phyloP scores from a whole-genome alignment of 495 filamentous ascomycete genomes.

The Neurospora sp. region DNA sequence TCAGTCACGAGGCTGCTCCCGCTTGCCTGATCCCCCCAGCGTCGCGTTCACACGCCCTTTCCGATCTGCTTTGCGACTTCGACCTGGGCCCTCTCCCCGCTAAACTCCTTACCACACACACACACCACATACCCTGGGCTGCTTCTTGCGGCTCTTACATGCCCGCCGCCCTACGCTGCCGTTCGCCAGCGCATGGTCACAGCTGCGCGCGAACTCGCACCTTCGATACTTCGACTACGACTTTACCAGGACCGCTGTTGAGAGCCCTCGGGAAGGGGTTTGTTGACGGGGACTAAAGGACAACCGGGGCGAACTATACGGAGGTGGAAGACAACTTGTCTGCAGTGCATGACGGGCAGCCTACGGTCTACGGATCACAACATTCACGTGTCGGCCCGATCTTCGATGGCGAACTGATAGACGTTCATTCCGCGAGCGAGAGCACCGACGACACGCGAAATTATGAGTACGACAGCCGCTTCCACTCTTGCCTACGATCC shows the following conservation, averaged over 20 bases:
- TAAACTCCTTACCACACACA: conserved; percentile 5
- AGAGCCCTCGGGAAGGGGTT: conserved; percentile 2
- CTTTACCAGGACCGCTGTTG: not conserved
- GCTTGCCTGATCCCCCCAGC: conserved; percentile 15
- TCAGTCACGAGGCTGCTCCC: conserved; percentile 21
- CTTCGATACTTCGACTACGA: not conserved
- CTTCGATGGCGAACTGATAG: conserved; percentile 24
- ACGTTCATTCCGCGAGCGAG: conserved; percentile 16
- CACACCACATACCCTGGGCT: conserved; percentile 8
- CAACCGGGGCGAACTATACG: not conserved
- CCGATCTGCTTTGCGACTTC: conserved; percentile 8
- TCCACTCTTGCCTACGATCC: conserved; percentile 28
- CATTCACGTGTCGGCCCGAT: not conserved
- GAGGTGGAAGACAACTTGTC: not conserved
- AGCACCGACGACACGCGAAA: conserved; percentile 24
- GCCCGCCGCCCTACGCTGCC: conserved; percentile 13
- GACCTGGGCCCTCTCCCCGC: conserved; percentile 4
- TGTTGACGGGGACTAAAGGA: conserved; percentile 2
- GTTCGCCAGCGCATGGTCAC: conserved; percentile 12
- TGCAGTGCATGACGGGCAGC: not conserved
- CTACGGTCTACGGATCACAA: not conserved
- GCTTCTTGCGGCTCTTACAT: conserved; percentile 22
- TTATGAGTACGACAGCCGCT: conserved; percentile 34
- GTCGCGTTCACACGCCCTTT: conserved; percentile 1
- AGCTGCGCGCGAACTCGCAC: conserved; percentile 6